Evolutionary conservation across 495 filamentous ascomycete genomes (phyloP).

Genomic region (Xylaria intraflava): DNA sequence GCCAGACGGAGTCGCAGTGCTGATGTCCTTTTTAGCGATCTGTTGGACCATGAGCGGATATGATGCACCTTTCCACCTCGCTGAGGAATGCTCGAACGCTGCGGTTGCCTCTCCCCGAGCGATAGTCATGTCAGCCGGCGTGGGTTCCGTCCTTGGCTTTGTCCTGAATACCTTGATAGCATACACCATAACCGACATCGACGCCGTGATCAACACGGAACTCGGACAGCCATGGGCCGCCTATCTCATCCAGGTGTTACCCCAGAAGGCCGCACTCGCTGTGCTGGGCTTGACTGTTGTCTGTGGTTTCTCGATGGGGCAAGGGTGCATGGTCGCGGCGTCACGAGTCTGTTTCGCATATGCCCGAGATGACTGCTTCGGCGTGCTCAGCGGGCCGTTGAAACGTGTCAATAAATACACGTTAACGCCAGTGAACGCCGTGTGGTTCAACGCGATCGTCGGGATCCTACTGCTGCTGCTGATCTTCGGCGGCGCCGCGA

Average conservation of each 20-base stretch:
- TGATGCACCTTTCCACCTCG: constrained; percentile 69
- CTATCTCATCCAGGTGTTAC: constrained; percentile 64
- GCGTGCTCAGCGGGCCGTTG: constrained; percentile 51
- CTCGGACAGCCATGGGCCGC: constrained; percentile 73
- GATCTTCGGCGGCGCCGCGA: constrained; percentile 62
- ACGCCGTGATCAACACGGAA: constrained; percentile 51
- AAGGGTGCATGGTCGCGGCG: constrained; percentile 77
- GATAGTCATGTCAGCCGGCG: constrained; percentile 64
- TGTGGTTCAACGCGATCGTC: constrained; percentile 63
- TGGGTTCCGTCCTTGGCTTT: constrained; percentile 68
- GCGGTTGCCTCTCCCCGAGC: constrained; percentile 67
- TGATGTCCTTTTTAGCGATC: constrained; percentile 70
- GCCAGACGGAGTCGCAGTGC: constrained; percentile 61
- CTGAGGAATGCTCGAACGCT: constrained; percentile 73
- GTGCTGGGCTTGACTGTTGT: constrained; percentile 66
- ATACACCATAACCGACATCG: constrained; percentile 70
- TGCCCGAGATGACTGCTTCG: constrained; percentile 72
- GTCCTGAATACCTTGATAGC: constrained; percentile 71
- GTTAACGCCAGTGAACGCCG: constrained; percentile 69
- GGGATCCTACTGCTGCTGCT: constrained; percentile 60
- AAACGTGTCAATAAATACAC: constrained; percentile 62
- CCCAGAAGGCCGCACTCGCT: constrained; percentile 57
- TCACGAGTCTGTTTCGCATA: constrained; percentile 75
- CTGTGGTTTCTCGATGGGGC: constrained; percentile 74
- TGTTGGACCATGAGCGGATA: constrained; percentile 56